Conservation (phyloP, 1,284 basidiomycete species). For the Paramarasmius palmivorus region DNA sequence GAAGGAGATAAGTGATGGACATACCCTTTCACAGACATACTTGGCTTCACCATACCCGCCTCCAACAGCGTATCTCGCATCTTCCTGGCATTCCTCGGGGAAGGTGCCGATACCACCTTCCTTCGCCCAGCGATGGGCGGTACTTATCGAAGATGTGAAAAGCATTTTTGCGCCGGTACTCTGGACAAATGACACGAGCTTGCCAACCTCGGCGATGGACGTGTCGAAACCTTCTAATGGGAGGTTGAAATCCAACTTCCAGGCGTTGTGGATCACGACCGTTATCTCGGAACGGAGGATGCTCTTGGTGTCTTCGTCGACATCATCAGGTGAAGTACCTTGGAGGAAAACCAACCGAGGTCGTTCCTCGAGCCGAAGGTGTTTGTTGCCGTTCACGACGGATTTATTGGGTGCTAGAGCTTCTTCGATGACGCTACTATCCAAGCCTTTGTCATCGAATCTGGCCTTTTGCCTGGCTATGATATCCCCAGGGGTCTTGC, state of each 20-base stretch:
- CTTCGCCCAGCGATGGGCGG: constrained; percentile 11
- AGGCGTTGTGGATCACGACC: constrained; percentile 29
- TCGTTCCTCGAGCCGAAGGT: too few species aligned
- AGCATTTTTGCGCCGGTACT: constrained; percentile 10
- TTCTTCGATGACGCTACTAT: background rate
- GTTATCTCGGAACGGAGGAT: constrained; percentile 11
- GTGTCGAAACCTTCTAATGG: constrained; percentile 25
- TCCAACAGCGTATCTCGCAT: constrained; percentile 12
- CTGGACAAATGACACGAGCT: constrained; percentile 24
- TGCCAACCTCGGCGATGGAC: constrained; percentile 21
- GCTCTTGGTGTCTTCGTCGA: background rate
- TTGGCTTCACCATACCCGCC: constrained; percentile 24
- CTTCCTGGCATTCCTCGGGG: constrained; percentile 8
- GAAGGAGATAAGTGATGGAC: background rate
- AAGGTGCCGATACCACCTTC: constrained; percentile 11
- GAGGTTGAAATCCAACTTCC: constrained; percentile 30
- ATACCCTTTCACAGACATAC: constrained; percentile 22
- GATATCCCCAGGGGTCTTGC: background rate
- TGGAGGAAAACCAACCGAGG: too few species aligned
- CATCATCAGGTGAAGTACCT: background rate
- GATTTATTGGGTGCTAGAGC: too few species aligned
- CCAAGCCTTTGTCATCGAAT: background rate
- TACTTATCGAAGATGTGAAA: constrained; percentile 14
- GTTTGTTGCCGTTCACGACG: too few species aligned
- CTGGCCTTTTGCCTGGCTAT: background rate